Percentiles rank a stretch among this genome's conserved stretches.
These are phyloP conservation scores for Globisporangium spiculum DNA, from an alignment of 352 stramenopile species.

Conservation along the genomic window DNA sequence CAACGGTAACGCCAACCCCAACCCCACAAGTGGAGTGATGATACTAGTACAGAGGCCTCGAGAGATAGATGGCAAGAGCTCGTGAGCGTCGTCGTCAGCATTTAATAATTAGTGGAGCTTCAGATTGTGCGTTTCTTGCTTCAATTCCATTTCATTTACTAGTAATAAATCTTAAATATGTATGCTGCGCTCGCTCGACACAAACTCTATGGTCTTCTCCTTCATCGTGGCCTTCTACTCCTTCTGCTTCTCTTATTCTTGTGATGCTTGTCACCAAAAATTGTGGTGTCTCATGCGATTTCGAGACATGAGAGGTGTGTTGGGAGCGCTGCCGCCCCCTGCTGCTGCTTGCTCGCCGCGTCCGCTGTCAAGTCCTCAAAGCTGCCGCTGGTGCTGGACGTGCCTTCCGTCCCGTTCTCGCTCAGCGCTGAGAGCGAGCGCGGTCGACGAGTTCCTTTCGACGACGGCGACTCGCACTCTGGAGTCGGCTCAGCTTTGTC, in stretches of 20 bases:
- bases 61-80: neutral
- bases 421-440: conserved; percentile 45
- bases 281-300: conserved; percentile 16
- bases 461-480: neutral
- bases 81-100: neutral
- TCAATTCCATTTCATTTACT: neutral
- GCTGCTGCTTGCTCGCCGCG: conserved; percentile 16
- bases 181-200: neutral
- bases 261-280: neutral
- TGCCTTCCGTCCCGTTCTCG: conserved; percentile 43
- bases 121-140: neutral
- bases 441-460: conserved; percentile 22
- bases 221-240: neutral
- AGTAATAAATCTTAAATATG: too few relatives aligned
- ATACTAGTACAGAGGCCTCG: too few relatives aligned
- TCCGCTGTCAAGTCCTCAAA: conserved; percentile 24
- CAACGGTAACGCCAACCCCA: neutral
- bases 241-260: neutral
- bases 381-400: conserved; percentile 58
- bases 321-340: conserved; percentile 1
- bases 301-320: conserved; percentile 51
- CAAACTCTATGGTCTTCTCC: neutral
- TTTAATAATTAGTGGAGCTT: neutral
- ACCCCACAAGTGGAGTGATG: neutral
- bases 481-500: neutral